Base-by-base conservation (phyloP, 192 early-diverging fungal species). In the Coemansia asiatica region DNA sequence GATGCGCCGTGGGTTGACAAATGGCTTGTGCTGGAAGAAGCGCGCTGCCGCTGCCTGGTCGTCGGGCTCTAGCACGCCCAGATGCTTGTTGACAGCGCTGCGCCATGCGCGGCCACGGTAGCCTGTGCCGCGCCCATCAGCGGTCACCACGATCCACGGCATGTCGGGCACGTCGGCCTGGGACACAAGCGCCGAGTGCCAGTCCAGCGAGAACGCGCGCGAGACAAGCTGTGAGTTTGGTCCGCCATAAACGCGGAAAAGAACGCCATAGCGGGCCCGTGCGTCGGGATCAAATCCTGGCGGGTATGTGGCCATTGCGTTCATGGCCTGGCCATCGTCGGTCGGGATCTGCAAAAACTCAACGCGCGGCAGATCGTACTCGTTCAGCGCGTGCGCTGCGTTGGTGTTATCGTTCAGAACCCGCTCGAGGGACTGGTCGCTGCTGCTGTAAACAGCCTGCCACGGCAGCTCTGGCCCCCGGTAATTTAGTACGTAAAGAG, bases 81-180 rank as follows among this genome's bases (percentile, higher is more conserved):
- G 81, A 44, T 89, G 84, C 56, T 88, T 85, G 63, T 84, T 83
- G 29, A 98, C 90, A 8, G 82, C 66, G 22, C 87, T 85, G 54
- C 91, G 85, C 74, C 91, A 98, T 61, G 76, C 77, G 35, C 95
- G 88, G 22, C 95, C 95, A 63, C 88, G 91, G 71, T 82, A 86
- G 5, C 90, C 94, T 1, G 96, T 97, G 40, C 96, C 95, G 28
- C 96, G 86, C 3, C 92, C 92, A 69, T 98, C 96, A 6, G 94
- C 89, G 12, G 85, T 76, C 10, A 87, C 87, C 7, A 91, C 86
- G 40, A 91, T 88, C 75, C 87, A 93, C 29, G 71, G 78, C 47
- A 88, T 81, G 56, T 83, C 76, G 6, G 86, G 73, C 29, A 81
- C 83, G 54, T 81, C 77, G 10, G 26, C 58, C 57, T 85, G 79